A percentile compares a stretch with the other conserved stretches of the same genome.
Evolutionary conservation across 1,139 yeast genomes (phyloP).

Genomic region (Taphrina flavorubra): DNA sequence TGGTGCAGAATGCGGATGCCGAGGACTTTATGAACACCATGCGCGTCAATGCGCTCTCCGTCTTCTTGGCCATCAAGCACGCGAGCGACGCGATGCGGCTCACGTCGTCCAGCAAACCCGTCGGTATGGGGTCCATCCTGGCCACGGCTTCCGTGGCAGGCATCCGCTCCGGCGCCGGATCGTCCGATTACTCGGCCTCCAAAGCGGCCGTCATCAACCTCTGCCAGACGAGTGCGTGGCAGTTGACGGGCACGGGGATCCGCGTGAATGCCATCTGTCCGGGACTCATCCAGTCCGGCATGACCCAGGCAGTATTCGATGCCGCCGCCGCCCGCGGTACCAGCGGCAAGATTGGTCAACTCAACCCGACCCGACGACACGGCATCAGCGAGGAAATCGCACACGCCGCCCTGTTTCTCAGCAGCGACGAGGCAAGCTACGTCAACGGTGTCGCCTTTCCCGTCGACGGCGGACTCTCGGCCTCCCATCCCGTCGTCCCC

Average conservation of each 20-base stretch:
- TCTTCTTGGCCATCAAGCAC: slow-evolving; percentile 42
- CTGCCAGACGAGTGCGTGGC: slow-evolving; percentile 45
- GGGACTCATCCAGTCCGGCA: slow-evolving; percentile 45
- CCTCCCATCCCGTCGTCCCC: slow-evolving; percentile 43
- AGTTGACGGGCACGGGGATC: slow-evolving; percentile 44
- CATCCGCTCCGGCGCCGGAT: slow-evolving; percentile 43
- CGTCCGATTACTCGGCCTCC: slow-evolving; percentile 45
- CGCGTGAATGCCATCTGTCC: slow-evolving; percentile 46
- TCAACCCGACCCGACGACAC: slow-evolving; percentile 43
- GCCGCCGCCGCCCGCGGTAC: slow-evolving; percentile 42
- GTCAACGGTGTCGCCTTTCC: slow-evolving; percentile 43
- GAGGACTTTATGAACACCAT: slow-evolving; percentile 43
- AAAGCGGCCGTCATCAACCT: slow-evolving; percentile 46
- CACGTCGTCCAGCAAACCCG: slow-evolving; percentile 27
- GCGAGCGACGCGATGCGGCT: slow-evolving; percentile 43
- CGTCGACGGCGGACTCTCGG: slow-evolving; percentile 44
- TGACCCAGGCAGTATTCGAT: slow-evolving; percentile 40
- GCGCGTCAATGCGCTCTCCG: slow-evolving; percentile 42
- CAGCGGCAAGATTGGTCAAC: slow-evolving; percentile 41
- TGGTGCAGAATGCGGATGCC: slow-evolving; percentile 35
- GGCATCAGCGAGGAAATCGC: slow-evolving; percentile 44
- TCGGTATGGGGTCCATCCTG: slow-evolving; percentile 46
- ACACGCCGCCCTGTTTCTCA: slow-evolving; percentile 43
- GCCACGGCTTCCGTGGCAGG: slow-evolving; percentile 46
- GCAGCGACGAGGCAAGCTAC: slow-evolving; percentile 42